Evolutionary conservation across 345 rosid species (phyloP).

Genomic region (Camelina sativa): DNA sequence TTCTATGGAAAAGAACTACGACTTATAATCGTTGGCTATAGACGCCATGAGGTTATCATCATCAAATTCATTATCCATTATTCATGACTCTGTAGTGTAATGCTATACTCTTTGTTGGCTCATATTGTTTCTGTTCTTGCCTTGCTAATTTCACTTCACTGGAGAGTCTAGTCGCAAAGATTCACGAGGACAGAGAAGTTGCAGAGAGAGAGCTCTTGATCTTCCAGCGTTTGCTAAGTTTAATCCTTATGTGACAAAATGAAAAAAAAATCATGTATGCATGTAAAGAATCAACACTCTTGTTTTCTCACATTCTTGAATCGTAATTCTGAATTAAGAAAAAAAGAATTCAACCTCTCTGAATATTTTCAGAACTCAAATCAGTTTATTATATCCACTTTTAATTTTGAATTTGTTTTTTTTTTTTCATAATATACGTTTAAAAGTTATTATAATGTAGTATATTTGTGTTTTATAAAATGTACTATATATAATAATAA

Average conservation of each 20-base stretch:
- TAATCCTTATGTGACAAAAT: conserved; percentile 56
- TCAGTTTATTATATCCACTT: not conserved
- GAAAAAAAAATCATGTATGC: not conserved
- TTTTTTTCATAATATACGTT: too few species aligned
- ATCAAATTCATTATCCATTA: not conserved
- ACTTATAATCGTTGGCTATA: conserved; percentile 83
- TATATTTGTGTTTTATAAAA: not conserved
- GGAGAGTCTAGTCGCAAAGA: too few species aligned
- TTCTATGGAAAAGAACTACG: conserved; percentile 85
- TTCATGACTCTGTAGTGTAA: not conserved
- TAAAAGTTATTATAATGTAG: too few species aligned
- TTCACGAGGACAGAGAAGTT: conserved; percentile 49
- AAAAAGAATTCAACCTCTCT: not conserved
- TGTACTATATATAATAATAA: not conserved
- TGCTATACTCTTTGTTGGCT: not conserved
- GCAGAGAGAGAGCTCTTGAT: conserved; percentile 85
- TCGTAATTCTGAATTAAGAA: conserved; percentile 23
- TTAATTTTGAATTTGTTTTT: too few species aligned
- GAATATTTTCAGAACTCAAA: conserved; percentile 42
- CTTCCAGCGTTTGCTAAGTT: conserved; percentile 65
- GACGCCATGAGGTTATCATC: conserved; percentile 75
- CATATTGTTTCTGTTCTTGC: conserved; percentile 26
- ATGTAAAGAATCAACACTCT: conserved; percentile 27
- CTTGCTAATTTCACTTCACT: conserved; percentile 80
- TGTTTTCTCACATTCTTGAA: conserved; percentile 31